These are phyloP conservation scores for Globisporangium viniferum DNA, from an alignment of 352 stramenopile species.

Conservation along the genomic window DNA sequence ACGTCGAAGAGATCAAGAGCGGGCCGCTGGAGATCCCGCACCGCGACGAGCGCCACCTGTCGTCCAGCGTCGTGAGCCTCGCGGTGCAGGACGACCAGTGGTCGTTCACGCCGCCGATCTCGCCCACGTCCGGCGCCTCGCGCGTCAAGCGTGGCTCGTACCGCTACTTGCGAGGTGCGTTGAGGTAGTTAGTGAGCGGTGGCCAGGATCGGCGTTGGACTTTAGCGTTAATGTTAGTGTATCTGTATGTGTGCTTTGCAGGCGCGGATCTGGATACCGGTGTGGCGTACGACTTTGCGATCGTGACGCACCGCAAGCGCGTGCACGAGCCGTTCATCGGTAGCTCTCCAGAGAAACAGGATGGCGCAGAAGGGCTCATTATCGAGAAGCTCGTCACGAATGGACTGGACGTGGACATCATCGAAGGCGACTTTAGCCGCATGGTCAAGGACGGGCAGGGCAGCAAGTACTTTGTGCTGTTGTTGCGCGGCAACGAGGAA, in stretches of 20 bases:
- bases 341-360: slow-evolving; percentile 23
- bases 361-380: slow-evolving; percentile 38
- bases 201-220: background rate
- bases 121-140: slow-evolving; percentile 26
- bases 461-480: slow-evolving; percentile 72
- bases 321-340: slow-evolving; percentile 19
- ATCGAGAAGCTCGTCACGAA: slow-evolving; percentile 61
- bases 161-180: slow-evolving; percentile 49
- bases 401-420: slow-evolving; percentile 66
- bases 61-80: slow-evolving; percentile 42
- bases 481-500: slow-evolving; percentile 67
- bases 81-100: slow-evolving; percentile 61
- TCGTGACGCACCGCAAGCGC: slow-evolving; percentile 56
- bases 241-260: background rate
- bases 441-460: slow-evolving; percentile 21
- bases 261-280: slow-evolving; percentile 44
- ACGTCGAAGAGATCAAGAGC: slow-evolving; percentile 13
- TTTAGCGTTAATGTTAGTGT: background rate
- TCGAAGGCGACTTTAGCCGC: slow-evolving; percentile 68
- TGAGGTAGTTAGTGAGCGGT: background rate
- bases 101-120: slow-evolving; percentile 45
- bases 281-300: slow-evolving; percentile 65
- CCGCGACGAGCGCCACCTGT: slow-evolving; percentile 40
- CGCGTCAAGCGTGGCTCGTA: slow-evolving; percentile 36
- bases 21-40: slow-evolving; percentile 6